These are phyloP conservation scores for Phytophthora podocarpi DNA, from an alignment of 352 stramenopile genomes.

Conservation along the genomic window DNA sequence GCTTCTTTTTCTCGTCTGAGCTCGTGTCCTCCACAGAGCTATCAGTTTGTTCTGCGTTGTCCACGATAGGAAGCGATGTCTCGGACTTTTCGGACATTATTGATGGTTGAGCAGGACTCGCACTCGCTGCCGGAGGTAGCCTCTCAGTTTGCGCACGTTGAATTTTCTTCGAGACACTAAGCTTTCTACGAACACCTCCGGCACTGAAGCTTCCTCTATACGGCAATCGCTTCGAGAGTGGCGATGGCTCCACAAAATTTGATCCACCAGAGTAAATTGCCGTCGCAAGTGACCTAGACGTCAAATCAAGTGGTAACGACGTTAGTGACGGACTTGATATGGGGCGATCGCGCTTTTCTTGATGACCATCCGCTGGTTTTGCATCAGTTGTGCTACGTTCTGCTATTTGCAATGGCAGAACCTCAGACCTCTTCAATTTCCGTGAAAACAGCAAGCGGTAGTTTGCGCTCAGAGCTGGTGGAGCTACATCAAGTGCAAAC, in stretches of 20 bases:
- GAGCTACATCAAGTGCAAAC: slow-evolving; percentile 18
- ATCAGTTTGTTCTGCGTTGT: background rate
- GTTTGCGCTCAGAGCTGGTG: slow-evolving; percentile 23
- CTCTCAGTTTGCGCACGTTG: slow-evolving; percentile 9
- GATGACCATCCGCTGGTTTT: background rate
- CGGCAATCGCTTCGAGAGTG: slow-evolving; percentile 45
- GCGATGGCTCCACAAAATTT: slow-evolving; percentile 56
- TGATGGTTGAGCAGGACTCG: background rate
- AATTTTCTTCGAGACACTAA: slow-evolving; percentile 28
- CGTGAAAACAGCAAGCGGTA: slow-evolving; percentile 25
- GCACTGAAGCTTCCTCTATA: slow-evolving; percentile 38
- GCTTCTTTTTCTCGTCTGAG: background rate
- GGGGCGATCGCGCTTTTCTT: slow-evolving; percentile 7
- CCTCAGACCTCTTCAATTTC: slow-evolving; percentile 14
- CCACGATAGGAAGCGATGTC: too few relatives aligned
- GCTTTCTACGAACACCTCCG: slow-evolving; percentile 25
- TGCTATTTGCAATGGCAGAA: background rate
- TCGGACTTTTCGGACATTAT: background rate
- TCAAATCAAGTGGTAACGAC: slow-evolving; percentile 22
- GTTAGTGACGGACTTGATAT: slow-evolving; percentile 10
- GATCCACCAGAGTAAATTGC: slow-evolving; percentile 40
- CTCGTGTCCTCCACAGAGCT: background rate
- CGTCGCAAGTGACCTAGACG: slow-evolving; percentile 25
- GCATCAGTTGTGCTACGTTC: background rate
- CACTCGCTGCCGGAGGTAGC: slow-evolving; percentile 1